A percentile compares a stretch with the other conserved stretches of the same genome.
These are phyloP conservation scores for Rhodosporidiobolus sp. DNA, from an alignment of 768 basidiomycete genomes.

Conservation along the genomic window DNA sequence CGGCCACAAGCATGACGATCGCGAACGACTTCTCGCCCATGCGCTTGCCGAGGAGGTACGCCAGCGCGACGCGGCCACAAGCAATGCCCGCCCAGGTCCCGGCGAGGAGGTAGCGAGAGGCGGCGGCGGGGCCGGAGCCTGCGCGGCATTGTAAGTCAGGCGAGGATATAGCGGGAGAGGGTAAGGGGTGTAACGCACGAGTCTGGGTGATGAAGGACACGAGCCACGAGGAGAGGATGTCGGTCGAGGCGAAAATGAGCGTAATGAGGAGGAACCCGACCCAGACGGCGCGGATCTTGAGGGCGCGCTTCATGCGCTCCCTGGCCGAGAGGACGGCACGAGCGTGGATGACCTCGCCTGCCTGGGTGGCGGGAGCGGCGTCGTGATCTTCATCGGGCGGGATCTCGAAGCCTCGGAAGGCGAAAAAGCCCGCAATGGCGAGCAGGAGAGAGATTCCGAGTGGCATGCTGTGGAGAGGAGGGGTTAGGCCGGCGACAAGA, in stretches of 20 bases:
- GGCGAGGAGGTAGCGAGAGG: slow-evolving; percentile 24
- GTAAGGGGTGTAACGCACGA: no score
- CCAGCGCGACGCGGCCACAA: slow-evolving; percentile 23
- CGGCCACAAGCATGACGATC: slow-evolving; percentile 10
- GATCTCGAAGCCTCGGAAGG: slow-evolving; percentile 26
- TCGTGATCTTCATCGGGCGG: slow-evolving; percentile 37
- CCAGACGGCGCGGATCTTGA: slow-evolving; percentile 27
- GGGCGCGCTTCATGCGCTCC: slow-evolving; percentile 23
- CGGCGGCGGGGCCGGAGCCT: slow-evolving; percentile 5
- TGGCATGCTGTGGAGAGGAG: neutral
- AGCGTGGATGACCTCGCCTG: slow-evolving; percentile 25
- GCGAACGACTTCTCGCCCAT: slow-evolving; percentile 29
- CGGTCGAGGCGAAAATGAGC: slow-evolving; percentile 19
- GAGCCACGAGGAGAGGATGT: slow-evolving; percentile 31
- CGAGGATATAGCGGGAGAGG: no score
- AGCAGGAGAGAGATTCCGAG: slow-evolving; percentile 26
- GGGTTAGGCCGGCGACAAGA: no score
- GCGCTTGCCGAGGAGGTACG: slow-evolving; percentile 2
- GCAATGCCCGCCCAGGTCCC: slow-evolving; percentile 32
- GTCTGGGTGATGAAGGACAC: slow-evolving; percentile 30
- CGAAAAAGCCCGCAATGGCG: slow-evolving; percentile 22
- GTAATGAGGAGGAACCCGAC: slow-evolving; percentile 29
- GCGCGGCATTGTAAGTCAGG: no score
- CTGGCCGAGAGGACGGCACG: slow-evolving; percentile 22
- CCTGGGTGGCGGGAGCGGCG: neutral